A percentile compares a stretch with the other conserved stretches of the same genome.
Evolutionary conservation across 768 basidiomycete genomes (phyloP).

Genomic region (Leccinum rimulosum): DNA sequence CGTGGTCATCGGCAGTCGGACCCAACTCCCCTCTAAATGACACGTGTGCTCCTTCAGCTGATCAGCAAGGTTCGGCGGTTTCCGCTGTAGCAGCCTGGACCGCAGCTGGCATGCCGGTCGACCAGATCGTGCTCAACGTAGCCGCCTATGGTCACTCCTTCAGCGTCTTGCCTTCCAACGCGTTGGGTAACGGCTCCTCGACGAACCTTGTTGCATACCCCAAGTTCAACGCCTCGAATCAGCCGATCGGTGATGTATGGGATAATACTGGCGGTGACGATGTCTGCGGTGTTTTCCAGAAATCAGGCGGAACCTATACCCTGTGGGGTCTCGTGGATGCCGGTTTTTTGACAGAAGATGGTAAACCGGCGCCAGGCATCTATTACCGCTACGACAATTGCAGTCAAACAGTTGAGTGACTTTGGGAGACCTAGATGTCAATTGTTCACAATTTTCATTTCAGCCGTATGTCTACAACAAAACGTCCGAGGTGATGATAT

Average conservation of each 20-base stretch:
- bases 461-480: constrained; percentile 69
- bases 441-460: background rate
- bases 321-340: constrained; percentile 59
- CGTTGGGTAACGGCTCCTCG: constrained; percentile 34
- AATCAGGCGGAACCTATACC: constrained; percentile 52
- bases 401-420: constrained; percentile 62
- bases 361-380: constrained; percentile 42
- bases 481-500: constrained; percentile 53
- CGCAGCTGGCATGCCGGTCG: constrained; percentile 66
- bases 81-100: constrained; percentile 73
- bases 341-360: constrained; percentile 46
- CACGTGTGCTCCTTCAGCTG: constrained; percentile 56
- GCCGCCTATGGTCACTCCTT: constrained; percentile 82
- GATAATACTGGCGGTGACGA: constrained; percentile 47
- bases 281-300: constrained; percentile 48
- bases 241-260: constrained; percentile 57
- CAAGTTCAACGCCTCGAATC: constrained; percentile 41
- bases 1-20: constrained; percentile 55
- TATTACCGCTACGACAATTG: constrained; percentile 59
- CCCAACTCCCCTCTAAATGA: constrained; percentile 83
- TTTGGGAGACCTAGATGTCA: no score
- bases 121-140: constrained; percentile 75
- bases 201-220: constrained; percentile 47
- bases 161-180: constrained; percentile 37
- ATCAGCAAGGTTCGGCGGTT: constrained; percentile 71